Percentiles rank a stretch among this genome's conserved stretches.
phyloP scores from a whole-genome alignment of 2,329 filamentous ascomycete species.

The Colletotrichum nymphaeae region DNA sequence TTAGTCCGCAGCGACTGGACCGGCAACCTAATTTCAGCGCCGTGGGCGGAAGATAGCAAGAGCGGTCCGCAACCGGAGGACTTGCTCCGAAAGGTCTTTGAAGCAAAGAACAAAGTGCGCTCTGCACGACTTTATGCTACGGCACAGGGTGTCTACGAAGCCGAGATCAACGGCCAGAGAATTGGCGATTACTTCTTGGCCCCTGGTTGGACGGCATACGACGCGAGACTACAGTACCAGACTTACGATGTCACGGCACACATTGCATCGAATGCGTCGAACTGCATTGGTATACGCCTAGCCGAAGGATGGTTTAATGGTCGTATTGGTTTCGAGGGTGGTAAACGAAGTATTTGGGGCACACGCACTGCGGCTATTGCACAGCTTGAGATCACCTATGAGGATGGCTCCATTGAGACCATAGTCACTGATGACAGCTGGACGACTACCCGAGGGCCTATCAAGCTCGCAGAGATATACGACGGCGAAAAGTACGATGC shows the following conservation, averaged over 20 bases:
- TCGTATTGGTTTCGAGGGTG: slow-evolving; percentile 39
- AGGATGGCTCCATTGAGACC: not conserved
- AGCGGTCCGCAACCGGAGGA: slow-evolving; percentile 20
- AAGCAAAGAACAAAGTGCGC: not conserved
- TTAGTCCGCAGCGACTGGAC: not conserved
- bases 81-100: slow-evolving; percentile 49
- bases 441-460: slow-evolving; percentile 12
- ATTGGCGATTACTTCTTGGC: slow-evolving; percentile 56
- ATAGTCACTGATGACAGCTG: slow-evolving; percentile 5
- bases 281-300: slow-evolving; percentile 52
- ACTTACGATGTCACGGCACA: slow-evolving; percentile 61
- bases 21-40: not conserved
- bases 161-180: slow-evolving; percentile 57
- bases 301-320: slow-evolving; percentile 58
- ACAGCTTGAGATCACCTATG: slow-evolving; percentile 1
- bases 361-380: slow-evolving; percentile 3
- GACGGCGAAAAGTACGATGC: slow-evolving; percentile 35
- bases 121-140: slow-evolving; percentile 56
- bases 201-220: slow-evolving; percentile 65
- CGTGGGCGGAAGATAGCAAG: not conserved
- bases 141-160: slow-evolving; percentile 56
- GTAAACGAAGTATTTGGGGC: slow-evolving; percentile 42
- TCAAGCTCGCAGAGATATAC: slow-evolving; percentile 31
- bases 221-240: slow-evolving; percentile 62
- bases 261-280: slow-evolving; percentile 45